These are phyloP conservation scores for Arctium minus DNA, from an alignment of 129 eudicot species.

Conservation along the genomic window DNA sequence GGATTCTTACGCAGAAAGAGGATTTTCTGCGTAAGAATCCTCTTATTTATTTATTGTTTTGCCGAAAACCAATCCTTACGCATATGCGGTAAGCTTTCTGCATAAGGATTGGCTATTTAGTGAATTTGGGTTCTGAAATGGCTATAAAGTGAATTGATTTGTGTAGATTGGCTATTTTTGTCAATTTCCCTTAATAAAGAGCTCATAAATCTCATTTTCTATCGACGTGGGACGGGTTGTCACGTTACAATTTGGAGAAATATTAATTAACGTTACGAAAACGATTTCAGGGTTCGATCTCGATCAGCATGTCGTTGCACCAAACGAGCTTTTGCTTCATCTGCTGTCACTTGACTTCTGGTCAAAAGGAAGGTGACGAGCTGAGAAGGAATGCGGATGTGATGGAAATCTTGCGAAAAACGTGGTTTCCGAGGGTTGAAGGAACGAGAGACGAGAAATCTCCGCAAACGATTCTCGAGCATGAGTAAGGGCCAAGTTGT, in stretches of 20 bases:
- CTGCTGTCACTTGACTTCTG: constrained; percentile 84
- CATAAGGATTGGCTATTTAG: too few species aligned
- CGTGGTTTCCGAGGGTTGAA: constrained; percentile 79
- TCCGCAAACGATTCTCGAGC: constrained; percentile 83
- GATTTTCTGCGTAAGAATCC: too few species aligned
- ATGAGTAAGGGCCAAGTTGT: constrained; percentile 48
- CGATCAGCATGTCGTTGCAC: constrained; percentile 87
- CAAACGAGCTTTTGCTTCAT: constrained; percentile 95
- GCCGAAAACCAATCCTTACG: too few species aligned
- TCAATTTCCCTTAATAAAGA: too few species aligned
- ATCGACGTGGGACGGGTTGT: not conserved
- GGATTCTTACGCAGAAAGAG: too few species aligned
- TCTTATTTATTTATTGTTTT: too few species aligned
- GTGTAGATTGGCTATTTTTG: too few species aligned
- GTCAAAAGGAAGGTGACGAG: constrained; percentile 91
- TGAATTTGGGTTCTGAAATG: too few species aligned
- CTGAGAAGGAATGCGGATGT: constrained; percentile 81
- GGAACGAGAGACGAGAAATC: constrained; percentile 53
- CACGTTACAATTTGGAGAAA: not conserved
- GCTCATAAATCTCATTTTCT: too few species aligned
- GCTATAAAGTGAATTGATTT: too few species aligned
- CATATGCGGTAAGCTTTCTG: too few species aligned
- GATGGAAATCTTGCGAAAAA: constrained; percentile 74
- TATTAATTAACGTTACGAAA: not conserved
- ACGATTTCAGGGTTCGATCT: constrained; percentile 70